Percentiles rank a stretch among this genome's conserved stretches.
These are phyloP conservation scores for Aquanectria penicillioides DNA, from an alignment of 2,329 filamentous ascomycete genomes.

Conservation along the genomic window DNA sequence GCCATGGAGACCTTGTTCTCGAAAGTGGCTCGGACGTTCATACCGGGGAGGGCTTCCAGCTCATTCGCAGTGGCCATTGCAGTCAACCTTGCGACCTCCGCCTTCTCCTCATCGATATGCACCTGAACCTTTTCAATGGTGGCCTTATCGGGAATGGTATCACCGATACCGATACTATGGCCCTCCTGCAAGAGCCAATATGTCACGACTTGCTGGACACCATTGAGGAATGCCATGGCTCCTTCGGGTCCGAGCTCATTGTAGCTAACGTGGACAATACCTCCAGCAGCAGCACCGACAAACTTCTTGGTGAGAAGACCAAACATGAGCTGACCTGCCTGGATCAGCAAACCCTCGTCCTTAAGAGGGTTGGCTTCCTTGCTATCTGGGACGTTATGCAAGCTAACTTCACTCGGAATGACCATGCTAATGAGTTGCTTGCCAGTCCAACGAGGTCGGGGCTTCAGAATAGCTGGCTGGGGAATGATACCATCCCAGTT, in stretches of 20 bases:
- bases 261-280: conserved; percentile 95
- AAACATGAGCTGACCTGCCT: conserved; percentile 88
- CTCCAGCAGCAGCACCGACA: conserved; percentile 87
- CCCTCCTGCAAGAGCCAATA: conserved; percentile 98
- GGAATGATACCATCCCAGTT: conserved; percentile 97
- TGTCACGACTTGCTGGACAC: conserved; percentile 91
- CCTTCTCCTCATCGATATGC: conserved; percentile 84
- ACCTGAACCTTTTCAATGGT: conserved; percentile 88
- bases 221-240: conserved; percentile 95
- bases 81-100: conserved; percentile 80
- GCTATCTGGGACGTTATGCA: conserved; percentile 71
- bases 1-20: conserved; percentile 96
- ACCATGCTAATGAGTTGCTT: conserved; percentile 98
- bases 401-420: conserved; percentile 86
- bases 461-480: conserved; percentile 92
- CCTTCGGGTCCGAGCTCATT: conserved; percentile 90
- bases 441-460: conserved; percentile 92
- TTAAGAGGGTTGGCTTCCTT: conserved; percentile 70
- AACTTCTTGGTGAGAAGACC: conserved; percentile 94
- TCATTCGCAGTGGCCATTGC: conserved; percentile 83
- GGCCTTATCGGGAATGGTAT: conserved; percentile 89
- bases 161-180: conserved; percentile 97
- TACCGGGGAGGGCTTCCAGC: conserved; percentile 93
- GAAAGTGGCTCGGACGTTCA: conserved; percentile 98
- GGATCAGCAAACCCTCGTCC: conserved; percentile 84